phyloP scores from a whole-genome alignment of 2,329 filamentous ascomycete genomes.

The Trichoderma brevicompactum region DNA sequence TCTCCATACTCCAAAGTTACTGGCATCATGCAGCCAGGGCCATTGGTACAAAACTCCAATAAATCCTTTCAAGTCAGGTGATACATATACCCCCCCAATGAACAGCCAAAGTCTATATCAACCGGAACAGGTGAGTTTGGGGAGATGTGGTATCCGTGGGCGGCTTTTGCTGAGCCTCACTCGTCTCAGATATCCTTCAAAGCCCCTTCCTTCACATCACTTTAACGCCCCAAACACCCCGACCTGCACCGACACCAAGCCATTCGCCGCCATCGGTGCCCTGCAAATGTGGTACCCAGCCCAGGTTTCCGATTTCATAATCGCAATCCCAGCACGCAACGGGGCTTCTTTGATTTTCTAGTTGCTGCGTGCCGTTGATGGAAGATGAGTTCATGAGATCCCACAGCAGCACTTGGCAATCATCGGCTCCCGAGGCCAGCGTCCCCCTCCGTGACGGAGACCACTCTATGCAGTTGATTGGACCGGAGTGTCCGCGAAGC shows the following conservation, averaged over 20 bases:
- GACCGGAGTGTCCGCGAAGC: slow-evolving; percentile 81
- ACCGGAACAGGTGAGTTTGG: neutral
- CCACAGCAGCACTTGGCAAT: slow-evolving; percentile 91
- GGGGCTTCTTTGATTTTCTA: slow-evolving; percentile 67
- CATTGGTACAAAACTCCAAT: slow-evolving; percentile 26
- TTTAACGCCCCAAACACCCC: slow-evolving; percentile 79
- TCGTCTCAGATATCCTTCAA: neutral
- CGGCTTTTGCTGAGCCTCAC: neutral
- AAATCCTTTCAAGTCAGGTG: slow-evolving; percentile 22
- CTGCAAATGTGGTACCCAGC: slow-evolving; percentile 76
- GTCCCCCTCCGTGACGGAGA: slow-evolving; percentile 84
- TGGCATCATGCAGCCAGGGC: slow-evolving; percentile 7
- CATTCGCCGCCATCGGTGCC: slow-evolving; percentile 76
- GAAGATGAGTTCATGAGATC: slow-evolving; percentile 70
- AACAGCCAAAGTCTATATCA: slow-evolving; percentile 26
- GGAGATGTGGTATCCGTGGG: neutral
- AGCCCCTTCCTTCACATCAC: slow-evolving; percentile 38
- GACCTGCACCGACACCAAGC: slow-evolving; percentile 79
- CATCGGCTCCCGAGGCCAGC: slow-evolving; percentile 88
- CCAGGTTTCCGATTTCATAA: slow-evolving; percentile 83
- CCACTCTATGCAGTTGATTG: slow-evolving; percentile 96
- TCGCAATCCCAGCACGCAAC: slow-evolving; percentile 83
- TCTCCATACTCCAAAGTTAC: slow-evolving; percentile 24
- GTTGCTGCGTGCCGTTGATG: slow-evolving; percentile 54
- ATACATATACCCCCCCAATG: slow-evolving; percentile 20